phyloP scores from a whole-genome alignment of 2,329 filamentous ascomycete genomes.

The Pleoardoris graminearum region DNA sequence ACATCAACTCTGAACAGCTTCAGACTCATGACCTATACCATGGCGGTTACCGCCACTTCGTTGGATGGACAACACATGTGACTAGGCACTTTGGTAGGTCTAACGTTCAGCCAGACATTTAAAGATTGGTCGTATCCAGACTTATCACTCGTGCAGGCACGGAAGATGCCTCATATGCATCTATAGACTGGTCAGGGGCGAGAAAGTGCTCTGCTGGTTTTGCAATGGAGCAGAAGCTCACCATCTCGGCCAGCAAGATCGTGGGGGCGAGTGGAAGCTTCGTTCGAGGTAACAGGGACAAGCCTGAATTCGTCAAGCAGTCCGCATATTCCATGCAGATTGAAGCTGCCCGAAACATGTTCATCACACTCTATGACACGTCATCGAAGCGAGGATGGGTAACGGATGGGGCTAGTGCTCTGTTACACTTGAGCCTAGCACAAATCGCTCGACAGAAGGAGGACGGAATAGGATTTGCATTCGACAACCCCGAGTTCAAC shows the following conservation, averaged over 20 bases:
- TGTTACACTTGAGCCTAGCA: slow-evolving; percentile 5
- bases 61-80: slow-evolving; percentile 6
- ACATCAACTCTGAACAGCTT: not conserved
- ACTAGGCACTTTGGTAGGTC: slow-evolving; percentile 3
- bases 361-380: slow-evolving; percentile 5
- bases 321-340: not conserved
- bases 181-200: slow-evolving; percentile 1
- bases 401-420: slow-evolving; percentile 8
- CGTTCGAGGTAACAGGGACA: slow-evolving; percentile 8
- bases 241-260: slow-evolving; percentile 1
- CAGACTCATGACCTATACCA: not conserved
- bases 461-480: not conserved
- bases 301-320: slow-evolving; percentile 2
- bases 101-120: not conserved
- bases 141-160: not conserved
- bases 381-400: slow-evolving; percentile 1
- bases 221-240: slow-evolving; percentile 5
- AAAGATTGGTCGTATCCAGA: too few relatives aligned
- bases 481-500: not conserved
- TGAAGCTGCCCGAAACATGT: not conserved
- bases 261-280: slow-evolving; percentile 2
- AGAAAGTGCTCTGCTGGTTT: slow-evolving; percentile 1
- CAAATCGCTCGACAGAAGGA: not conserved
- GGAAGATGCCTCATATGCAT: not conserved
- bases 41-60: not conserved